Evolutionary conservation across 202 grass and related monocot species (phyloP), one percentile per base, ranked within the genome.

Genomic region (Bolboschoenoplectus hybrid): DNA sequence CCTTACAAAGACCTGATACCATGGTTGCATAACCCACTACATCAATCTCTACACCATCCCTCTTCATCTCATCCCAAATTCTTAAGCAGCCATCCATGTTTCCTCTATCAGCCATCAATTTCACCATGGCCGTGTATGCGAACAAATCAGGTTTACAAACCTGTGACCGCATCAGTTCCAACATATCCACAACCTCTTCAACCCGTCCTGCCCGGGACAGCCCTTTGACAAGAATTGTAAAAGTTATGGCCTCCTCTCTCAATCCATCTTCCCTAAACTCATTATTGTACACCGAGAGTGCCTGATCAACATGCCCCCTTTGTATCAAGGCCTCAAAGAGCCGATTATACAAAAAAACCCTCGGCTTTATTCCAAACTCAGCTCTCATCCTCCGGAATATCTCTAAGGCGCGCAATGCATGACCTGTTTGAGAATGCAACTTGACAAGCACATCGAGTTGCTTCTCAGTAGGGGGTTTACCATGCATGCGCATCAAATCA

Each of bases 41-140:
- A 66, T 98, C 93, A 14, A 84, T 86, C 32, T 89, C 81, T 17
- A 95, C 83, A 58, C 86, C 55, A 72, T 98, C 95, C 68, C 80
- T 95, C 14, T 12, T 43, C 88, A 98, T 93, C 85, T 98, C 91
- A 51, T 98, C 90, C 95, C 91, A 95, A 39, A 98, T 85, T 57
- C 71, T 95, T 72, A 93, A 87, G 88, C 91, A 98, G 3, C 88
- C 90, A n/a, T 93, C 90, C 87, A 95, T 86, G 72, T 91, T 86
- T 14, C 90, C 91, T 44, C 63, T 90, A 7, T 71, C 82, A 49
- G 88, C 88, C 93, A 95, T 87, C 3, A 86, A 87, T 81, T 95
- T 98, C 14, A 98, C 79, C 82, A 98, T 84, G 0, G 89, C 84
- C 0, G 91, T 94, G 85, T 98, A 95, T 9, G 91, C 95, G 68